Conservation (phyloP, 495 filamentous ascomycete species). For the Talaromyces thailandensis region DNA sequence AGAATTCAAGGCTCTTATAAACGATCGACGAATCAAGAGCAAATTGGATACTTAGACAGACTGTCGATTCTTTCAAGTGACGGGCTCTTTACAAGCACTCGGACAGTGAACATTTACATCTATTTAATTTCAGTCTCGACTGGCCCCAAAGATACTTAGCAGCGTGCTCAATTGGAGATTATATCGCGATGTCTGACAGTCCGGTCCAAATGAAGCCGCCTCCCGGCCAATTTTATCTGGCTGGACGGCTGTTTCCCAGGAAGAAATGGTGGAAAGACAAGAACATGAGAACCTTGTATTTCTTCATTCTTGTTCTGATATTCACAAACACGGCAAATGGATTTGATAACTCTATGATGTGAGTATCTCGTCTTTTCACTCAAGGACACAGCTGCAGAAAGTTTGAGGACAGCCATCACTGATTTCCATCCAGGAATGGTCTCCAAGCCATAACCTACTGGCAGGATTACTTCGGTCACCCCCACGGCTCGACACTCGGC, state of each 20-base stretch:
- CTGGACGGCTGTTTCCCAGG: conserved; percentile 14
- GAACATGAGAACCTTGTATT: conserved; percentile 19
- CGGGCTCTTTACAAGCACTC: too few species aligned
- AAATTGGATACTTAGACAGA: too few species aligned
- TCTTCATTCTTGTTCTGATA: conserved; percentile 15
- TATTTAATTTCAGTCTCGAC: not conserved
- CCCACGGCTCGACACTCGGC: conserved; percentile 18
- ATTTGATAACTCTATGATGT: conserved; percentile 32
- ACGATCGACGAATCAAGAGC: too few species aligned
- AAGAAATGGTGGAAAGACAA: conserved; percentile 18
- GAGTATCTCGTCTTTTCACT: not conserved
- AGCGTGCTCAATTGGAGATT: not conserved
- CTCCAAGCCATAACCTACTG: conserved; percentile 38
- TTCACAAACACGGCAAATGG: conserved; percentile 18
- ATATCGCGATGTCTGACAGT: not conserved
- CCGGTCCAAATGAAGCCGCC: conserved; percentile 9
- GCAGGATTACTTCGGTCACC: conserved; percentile 32
- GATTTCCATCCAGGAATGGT: conserved; percentile 24
- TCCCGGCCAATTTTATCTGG: conserved; percentile 18
- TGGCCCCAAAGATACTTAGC: not conserved
- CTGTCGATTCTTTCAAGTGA: too few species aligned
- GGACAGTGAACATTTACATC: too few species aligned
- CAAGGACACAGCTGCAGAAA: not conserved
- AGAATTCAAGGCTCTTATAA: too few species aligned
- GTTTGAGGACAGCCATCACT: not conserved